Evolutionary conservation across 2,329 filamentous ascomycete species (phyloP).

Genomic region (Thermochaetoides dissita): DNA sequence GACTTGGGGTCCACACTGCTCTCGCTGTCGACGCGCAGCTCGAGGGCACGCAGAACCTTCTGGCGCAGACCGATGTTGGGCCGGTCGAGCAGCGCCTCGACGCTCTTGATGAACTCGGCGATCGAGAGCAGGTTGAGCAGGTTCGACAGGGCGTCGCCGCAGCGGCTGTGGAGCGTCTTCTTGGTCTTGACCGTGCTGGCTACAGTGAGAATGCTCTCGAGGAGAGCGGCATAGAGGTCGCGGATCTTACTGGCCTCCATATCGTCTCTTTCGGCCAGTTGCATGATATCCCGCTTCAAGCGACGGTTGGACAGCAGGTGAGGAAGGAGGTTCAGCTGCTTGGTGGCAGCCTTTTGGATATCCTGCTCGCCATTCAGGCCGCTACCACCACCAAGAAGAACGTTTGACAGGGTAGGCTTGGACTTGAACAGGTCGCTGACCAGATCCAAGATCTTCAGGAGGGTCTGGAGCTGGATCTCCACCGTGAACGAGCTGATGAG

Average conservation of each 20-base stretch:
- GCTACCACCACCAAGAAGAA: slow-evolving; percentile 48
- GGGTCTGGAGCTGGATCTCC: slow-evolving; percentile 61
- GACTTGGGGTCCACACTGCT: slow-evolving; percentile 55
- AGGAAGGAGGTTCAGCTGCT: slow-evolving; percentile 43
- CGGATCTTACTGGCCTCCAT: slow-evolving; percentile 54
- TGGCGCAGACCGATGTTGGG: slow-evolving; percentile 62
- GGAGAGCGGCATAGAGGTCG: slow-evolving; percentile 52
- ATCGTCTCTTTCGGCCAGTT: slow-evolving; percentile 46
- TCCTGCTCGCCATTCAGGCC: slow-evolving; percentile 29
- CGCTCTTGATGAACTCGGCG: slow-evolving; percentile 75
- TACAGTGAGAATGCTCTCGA: slow-evolving; percentile 52
- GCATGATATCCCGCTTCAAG: slow-evolving; percentile 40
- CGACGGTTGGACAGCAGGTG: slow-evolving; percentile 44
- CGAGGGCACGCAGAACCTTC: slow-evolving; percentile 68
- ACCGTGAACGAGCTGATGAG: slow-evolving; percentile 61
- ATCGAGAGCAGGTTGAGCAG: slow-evolving; percentile 77
- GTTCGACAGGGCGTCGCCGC: slow-evolving; percentile 60
- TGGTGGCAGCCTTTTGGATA: slow-evolving; percentile 35
- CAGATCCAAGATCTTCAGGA: slow-evolving; percentile 63
- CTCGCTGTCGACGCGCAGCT: slow-evolving; percentile 62
- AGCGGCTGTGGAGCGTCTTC: slow-evolving; percentile 41
- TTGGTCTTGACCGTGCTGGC: slow-evolving; percentile 48
- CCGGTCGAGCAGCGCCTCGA: slow-evolving; percentile 66
- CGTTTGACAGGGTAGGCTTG: slow-evolving; percentile 59
- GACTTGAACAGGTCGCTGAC: slow-evolving; percentile 61